Evolutionary conservation across 1,139 yeast species (phyloP).

Genomic region (Williopsis jadinii): DNA sequence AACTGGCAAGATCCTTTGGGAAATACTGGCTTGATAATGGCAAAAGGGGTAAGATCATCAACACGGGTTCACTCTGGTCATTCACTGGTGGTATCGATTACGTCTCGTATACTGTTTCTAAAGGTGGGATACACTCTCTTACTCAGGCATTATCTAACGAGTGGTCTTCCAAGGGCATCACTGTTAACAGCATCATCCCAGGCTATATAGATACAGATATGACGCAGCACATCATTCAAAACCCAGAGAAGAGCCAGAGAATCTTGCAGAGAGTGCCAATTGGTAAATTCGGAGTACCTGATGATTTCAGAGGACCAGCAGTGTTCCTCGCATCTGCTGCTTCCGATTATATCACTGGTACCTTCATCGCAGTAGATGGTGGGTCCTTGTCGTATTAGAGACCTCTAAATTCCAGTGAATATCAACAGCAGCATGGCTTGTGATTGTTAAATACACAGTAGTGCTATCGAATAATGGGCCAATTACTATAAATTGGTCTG

Average conservation of each 20-base stretch:
- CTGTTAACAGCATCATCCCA: conserved; percentile 50
- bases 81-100: conserved; percentile 37
- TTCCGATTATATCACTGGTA: conserved; percentile 46
- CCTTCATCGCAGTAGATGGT: conserved; percentile 48
- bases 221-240: conserved; percentile 31
- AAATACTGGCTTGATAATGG: conserved; percentile 36
- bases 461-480: too few species aligned
- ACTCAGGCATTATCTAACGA: conserved; percentile 47
- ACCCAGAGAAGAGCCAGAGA: conserved; percentile 27
- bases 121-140: conserved; percentile 43
- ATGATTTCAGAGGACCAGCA: conserved; percentile 44
- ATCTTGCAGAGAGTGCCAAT: conserved; percentile 34
- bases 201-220: conserved; percentile 50
- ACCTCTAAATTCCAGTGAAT: too few species aligned
- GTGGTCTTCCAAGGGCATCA: conserved; percentile 43
- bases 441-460: too few species aligned
- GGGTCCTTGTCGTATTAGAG: conserved; percentile 34
- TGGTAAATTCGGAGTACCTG: too few species aligned
- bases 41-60: conserved; percentile 54
- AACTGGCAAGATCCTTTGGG: conserved; percentile 40
- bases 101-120: conserved; percentile 46
- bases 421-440: too few species aligned
- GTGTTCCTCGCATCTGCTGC: conserved; percentile 46
- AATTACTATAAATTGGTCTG: too few species aligned
- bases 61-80: conserved; percentile 49